A percentile compares a stretch with the other conserved stretches of the same genome.
These are phyloP conservation scores for Medicago truncatula DNA, from an alignment of 306 rosid species.

Conservation along the genomic window DNA sequence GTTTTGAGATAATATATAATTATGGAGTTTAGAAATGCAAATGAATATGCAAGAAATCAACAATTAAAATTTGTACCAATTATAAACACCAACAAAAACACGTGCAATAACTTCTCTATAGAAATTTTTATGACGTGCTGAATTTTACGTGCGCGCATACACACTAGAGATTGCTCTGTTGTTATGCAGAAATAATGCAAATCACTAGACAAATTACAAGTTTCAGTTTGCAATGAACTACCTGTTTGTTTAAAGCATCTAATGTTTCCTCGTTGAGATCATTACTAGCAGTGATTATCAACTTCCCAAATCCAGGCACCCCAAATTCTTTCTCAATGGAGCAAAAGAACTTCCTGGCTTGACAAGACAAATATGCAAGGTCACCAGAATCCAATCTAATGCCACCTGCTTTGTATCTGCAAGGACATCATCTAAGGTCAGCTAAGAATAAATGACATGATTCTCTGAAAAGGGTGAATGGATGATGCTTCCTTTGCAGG, in stretches of 20 bases:
- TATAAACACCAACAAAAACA: constrained; percentile 33
- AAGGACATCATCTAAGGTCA: constrained; percentile 44
- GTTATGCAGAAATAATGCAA: background rate
- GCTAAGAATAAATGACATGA: constrained; percentile 27
- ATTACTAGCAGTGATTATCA: constrained; percentile 86
- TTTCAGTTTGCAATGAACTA: constrained; percentile 40
- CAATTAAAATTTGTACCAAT: constrained; percentile 10
- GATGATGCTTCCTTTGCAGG: background rate
- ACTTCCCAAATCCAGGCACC: constrained; percentile 76
- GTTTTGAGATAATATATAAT: constrained; percentile 27
- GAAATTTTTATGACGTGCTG: constrained; percentile 1
- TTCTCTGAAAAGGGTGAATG: constrained; percentile 34
- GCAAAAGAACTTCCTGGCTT: constrained; percentile 76
- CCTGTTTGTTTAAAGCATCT: constrained; percentile 99
- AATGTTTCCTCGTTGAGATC: constrained; percentile 98
- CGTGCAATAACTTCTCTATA: constrained; percentile 4
- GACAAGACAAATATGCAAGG: constrained; percentile 87
- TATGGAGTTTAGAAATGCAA: constrained; percentile 14
- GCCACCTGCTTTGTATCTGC: constrained; percentile 88
- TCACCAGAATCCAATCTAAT: constrained; percentile 99
- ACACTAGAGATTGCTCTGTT: constrained; percentile 9
- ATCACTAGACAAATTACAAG: constrained; percentile 26
- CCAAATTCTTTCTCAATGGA: constrained; percentile 80
- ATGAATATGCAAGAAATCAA: constrained; percentile 26
- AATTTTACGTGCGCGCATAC: background rate